A percentile compares a stretch with the other conserved stretches of the same genome.
Conservation (phyloP, 2,329 filamentous ascomycete genomes). For the Falciphora oryzae region DNA sequence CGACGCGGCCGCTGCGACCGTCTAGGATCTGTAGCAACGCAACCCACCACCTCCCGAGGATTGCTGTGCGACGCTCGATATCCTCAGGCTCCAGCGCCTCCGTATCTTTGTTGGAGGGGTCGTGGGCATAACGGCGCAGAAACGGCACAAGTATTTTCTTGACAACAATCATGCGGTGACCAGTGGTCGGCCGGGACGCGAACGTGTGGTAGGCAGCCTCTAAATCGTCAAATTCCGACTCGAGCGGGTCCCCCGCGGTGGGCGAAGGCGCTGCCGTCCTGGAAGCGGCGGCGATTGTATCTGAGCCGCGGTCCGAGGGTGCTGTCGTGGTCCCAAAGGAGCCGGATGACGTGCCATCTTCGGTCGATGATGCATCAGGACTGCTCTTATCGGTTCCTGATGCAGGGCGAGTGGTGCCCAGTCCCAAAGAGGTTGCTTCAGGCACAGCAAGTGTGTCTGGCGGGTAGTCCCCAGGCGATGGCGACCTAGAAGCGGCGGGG, state of each 20-base stretch:
- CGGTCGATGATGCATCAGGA: background rate
- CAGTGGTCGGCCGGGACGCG: constrained; percentile 60
- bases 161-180: constrained; percentile 70
- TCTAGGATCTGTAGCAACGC: constrained; percentile 76
- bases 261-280: constrained; percentile 30
- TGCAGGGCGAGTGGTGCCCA: background rate
- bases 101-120: constrained; percentile 56
- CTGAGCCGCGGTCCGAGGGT: constrained; percentile 24
- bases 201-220: constrained; percentile 52
- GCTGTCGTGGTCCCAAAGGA: background rate
- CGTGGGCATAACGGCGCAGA: constrained; percentile 61
- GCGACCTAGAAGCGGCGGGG: constrained; percentile 2
- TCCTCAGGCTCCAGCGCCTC: constrained; percentile 64
- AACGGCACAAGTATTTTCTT: constrained; percentile 71
- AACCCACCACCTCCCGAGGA: constrained; percentile 89
- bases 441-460: background rate
- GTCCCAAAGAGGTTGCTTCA: background rate
- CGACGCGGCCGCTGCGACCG: constrained; percentile 33
- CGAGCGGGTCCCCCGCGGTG: constrained; percentile 45
- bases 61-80: constrained; percentile 70
- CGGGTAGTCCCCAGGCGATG: background rate
- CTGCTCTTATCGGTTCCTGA: background rate
- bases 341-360: constrained; percentile 1
- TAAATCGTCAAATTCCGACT: constrained; percentile 48
- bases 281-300: constrained; percentile 34